A percentile compares a stretch with the other conserved stretches of the same genome.
Conservation (phyloP, 1,139 yeast genomes). For the Zygotorulaspora mrakii region DNA sequence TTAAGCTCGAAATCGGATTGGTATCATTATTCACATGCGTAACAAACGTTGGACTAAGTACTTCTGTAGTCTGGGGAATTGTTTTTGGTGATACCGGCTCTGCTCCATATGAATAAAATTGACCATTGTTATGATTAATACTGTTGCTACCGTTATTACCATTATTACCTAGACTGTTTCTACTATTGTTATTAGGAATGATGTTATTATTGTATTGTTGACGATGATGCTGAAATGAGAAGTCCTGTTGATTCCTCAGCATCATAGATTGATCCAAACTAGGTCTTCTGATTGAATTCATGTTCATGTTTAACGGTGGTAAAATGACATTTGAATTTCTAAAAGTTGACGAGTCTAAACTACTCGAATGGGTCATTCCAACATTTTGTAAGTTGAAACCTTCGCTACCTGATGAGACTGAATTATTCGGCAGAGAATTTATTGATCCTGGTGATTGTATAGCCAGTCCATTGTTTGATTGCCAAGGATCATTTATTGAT, state of each 20-base stretch:
- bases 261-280: background rate
- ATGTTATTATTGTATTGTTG: slow-evolving; percentile 6
- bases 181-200: background rate
- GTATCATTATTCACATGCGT: background rate
- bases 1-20: background rate
- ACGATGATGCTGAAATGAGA: slow-evolving; percentile 3
- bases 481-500: slow-evolving; percentile 11
- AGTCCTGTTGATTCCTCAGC: background rate
- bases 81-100: slow-evolving; percentile 4
- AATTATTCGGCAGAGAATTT: slow-evolving; percentile 15
- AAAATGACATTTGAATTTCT: slow-evolving; percentile 9
- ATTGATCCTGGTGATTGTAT: slow-evolving; percentile 10
- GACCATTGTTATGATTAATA: background rate
- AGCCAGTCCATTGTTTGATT: slow-evolving; percentile 9
- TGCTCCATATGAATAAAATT: slow-evolving; percentile 1
- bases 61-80: background rate
- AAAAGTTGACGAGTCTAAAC: slow-evolving; percentile 6
- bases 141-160: background rate
- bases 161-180: background rate
- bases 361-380: slow-evolving; percentile 7
- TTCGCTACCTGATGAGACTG: slow-evolving; percentile 9
- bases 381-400: slow-evolving; percentile 6
- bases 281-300: slow-evolving; percentile 4
- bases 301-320: slow-evolving; percentile 12
- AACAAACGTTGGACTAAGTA: background rate